Evolutionary conservation across 2,329 filamentous ascomycete species (phyloP), one percentile per base, ranked within the genome.

Genomic region (Samsoniella hepiali): DNA sequence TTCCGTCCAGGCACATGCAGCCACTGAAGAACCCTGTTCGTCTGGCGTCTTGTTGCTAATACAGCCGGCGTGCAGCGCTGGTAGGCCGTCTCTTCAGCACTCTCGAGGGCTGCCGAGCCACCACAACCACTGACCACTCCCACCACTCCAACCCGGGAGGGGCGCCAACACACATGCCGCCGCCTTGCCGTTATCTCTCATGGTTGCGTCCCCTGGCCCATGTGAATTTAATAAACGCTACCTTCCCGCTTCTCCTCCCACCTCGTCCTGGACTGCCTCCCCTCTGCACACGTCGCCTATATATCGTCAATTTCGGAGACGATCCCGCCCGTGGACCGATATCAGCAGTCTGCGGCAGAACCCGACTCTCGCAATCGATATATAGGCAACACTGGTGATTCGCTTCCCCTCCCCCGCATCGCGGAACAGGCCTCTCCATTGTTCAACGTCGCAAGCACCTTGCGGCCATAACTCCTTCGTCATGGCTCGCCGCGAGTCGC

Each of bases 401-500:
- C 40, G 10, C 38, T 50, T 54, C 62, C 62, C 62, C 62, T 63
- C 62, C 62, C 62, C 62, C 62, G 62, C 62, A 55, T 62, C 53
- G 60, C 45, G 56, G 38, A 34, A 53, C 54, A 36, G 36, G 38
- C 32, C 22, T 44, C 45, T 44, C 32, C 45, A 58, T 49, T 58
- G 61, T 64, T 55, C 47, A 62, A 59, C 63, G n/a, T 63, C 57
- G 5, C 58, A 47, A 44, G 56, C 59, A 44, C 58, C 67, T 36
- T 50, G 58, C 11, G 49, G 63, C 49, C 53, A 57, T 42, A 60
- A 60, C 71, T 64, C 73, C 73, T 60, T 45, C 62, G 69, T 71
- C 58, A 80, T 78, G 74, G 79, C 78, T 64, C 76, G 75, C 55
- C 77, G 77, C 63, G 79, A 85, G 68, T 84, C 83, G 42, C 73